phyloP scores from a whole-genome alignment of 2,329 filamentous ascomycete species.

The Sarocladium oryzae region DNA sequence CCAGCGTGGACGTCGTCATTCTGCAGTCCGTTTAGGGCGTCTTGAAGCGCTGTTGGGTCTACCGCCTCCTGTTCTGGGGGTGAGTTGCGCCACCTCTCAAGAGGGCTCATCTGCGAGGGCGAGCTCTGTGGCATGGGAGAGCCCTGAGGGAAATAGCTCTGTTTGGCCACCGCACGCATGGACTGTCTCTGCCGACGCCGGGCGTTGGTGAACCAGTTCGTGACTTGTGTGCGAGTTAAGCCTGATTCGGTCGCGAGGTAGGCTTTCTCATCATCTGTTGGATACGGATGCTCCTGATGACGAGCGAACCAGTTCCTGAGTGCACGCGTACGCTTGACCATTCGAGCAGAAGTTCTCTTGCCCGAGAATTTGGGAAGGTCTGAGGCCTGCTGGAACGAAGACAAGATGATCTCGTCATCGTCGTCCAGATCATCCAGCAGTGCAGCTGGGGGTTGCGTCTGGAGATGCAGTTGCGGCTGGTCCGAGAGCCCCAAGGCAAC shows the following conservation, averaged over 20 bases:
- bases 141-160: background rate
- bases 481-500: background rate
- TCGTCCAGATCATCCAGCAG: constrained; percentile 11
- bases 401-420: constrained; percentile 5
- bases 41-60: background rate
- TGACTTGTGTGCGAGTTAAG: constrained; percentile 36
- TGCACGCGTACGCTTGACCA: constrained; percentile 37
- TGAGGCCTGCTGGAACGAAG: constrained; percentile 4
- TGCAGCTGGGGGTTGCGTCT: background rate
- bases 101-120: constrained; percentile 5
- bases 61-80: constrained; percentile 10
- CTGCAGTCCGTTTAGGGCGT: background rate
- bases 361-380: constrained; percentile 12
- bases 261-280: constrained; percentile 38
- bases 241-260: constrained; percentile 35
- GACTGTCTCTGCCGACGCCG: constrained; percentile 32
- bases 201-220: constrained; percentile 46
- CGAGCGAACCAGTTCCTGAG: constrained; percentile 39
- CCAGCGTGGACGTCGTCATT: background rate
- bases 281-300: constrained; percentile 41
- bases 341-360: constrained; percentile 31
- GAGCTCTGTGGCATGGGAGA: constrained; percentile 8
- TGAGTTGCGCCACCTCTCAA: constrained; percentile 9
- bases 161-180: background rate
- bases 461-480: background rate